Evolutionary conservation across 345 rosid species (phyloP).

Genomic region (Rhizophora mangle): DNA sequence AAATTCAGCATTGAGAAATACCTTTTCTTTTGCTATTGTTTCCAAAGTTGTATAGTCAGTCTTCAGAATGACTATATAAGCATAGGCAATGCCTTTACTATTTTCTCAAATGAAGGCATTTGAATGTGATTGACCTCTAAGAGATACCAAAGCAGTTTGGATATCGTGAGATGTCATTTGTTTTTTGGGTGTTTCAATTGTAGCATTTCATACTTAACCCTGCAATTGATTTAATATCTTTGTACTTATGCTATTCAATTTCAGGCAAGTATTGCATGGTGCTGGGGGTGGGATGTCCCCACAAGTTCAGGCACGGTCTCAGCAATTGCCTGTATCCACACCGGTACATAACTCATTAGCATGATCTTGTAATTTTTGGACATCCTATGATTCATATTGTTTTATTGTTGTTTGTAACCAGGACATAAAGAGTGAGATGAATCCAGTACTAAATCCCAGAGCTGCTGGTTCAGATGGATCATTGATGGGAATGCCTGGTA

Average conservation of each 20-base stretch:
- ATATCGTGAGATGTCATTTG: neutral
- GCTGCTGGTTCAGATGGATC: conserved; percentile 87
- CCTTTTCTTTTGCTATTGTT: neutral
- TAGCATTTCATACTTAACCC: neutral
- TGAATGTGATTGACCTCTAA: neutral
- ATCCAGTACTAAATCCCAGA: conserved; percentile 82
- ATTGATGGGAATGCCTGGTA: conserved; percentile 90
- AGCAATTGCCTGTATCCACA: conserved; percentile 73
- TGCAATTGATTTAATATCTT: neutral
- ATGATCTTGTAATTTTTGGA: neutral
- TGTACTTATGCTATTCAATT: conserved; percentile 19
- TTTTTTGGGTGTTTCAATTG: too few relatives aligned
- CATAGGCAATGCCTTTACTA: too few relatives aligned
- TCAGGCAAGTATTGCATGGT: conserved; percentile 95
- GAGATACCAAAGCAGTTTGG: neutral
- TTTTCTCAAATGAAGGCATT: neutral
- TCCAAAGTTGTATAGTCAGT: neutral
- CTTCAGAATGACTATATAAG: too few relatives aligned
- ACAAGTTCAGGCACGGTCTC: conserved; percentile 83
- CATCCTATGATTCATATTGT: conserved; percentile 8
- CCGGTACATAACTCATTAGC: conserved; percentile 43
- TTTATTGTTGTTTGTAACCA: conserved; percentile 39
- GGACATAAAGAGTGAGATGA: conserved; percentile 91
- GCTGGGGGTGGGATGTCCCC: conserved; percentile 80
- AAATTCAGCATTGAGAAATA: neutral